A percentile compares a stretch with the other conserved stretches of the same genome.
phyloP scores from a whole-genome alignment of 2,329 filamentous ascomycete species.

The Sclerotinia sclerotiorum region DNA sequence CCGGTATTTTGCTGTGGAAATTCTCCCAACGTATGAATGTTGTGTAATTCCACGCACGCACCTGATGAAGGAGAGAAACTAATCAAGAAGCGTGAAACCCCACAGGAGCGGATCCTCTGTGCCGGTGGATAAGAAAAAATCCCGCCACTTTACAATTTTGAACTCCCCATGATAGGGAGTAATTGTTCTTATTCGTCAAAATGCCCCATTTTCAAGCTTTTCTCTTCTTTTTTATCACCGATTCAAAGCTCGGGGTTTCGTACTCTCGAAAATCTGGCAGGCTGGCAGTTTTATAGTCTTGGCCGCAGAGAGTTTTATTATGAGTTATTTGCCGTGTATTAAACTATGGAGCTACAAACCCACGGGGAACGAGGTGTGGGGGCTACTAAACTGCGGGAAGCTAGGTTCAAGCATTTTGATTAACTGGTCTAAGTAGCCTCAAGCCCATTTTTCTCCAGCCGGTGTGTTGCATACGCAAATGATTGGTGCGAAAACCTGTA shows the following conservation, averaged over 20 bases:
- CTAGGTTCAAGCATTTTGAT: neutral
- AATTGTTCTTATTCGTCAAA: too few relatives aligned
- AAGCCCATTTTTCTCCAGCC: neutral
- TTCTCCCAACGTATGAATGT: neutral
- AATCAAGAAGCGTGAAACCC: neutral
- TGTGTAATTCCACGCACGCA: neutral
- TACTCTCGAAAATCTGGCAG: neutral
- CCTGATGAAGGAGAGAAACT: neutral
- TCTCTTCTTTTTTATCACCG: too few relatives aligned
- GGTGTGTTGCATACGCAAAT: neutral
- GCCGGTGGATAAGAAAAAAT: slow-evolving; percentile 4
- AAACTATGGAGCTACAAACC: neutral
- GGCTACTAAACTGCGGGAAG: neutral
- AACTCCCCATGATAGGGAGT: too few relatives aligned
- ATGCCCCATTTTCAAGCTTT: too few relatives aligned
- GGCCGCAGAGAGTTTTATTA: too few relatives aligned
- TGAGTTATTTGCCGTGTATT: neutral
- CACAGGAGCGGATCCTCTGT: neutral
- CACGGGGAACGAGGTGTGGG: neutral
- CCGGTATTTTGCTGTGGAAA: neutral
- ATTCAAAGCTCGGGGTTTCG: neutral
- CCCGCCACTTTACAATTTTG: neutral
- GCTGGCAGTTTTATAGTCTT: neutral
- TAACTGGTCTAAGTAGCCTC: too few relatives aligned
- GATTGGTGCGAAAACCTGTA: neutral